phyloP scores from a whole-genome alignment of 2,329 filamentous ascomycete genomes.

The Chaetothyriales sp. region DNA sequence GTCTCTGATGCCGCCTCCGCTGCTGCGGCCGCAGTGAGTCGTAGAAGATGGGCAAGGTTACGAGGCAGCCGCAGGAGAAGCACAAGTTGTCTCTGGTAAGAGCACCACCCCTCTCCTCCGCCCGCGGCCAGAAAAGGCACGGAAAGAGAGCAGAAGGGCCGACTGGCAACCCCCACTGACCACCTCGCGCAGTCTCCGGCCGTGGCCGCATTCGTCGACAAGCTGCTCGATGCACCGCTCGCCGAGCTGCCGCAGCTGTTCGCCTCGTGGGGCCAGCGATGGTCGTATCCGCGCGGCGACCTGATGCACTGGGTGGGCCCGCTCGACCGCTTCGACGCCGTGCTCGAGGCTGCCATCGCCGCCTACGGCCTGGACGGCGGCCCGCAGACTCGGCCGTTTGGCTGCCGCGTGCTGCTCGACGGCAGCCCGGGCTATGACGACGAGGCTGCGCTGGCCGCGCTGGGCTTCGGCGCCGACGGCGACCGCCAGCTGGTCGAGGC shows the following conservation, averaged over 20 bases:
- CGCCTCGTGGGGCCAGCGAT: slow-evolving; percentile 67
- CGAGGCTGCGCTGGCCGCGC: slow-evolving; percentile 33
- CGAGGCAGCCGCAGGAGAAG: slow-evolving; percentile 39
- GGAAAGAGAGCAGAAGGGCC: not conserved
- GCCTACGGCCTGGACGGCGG: slow-evolving; percentile 69
- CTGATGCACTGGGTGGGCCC: slow-evolving; percentile 96
- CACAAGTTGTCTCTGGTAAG: slow-evolving; percentile 39
- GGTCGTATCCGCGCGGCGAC: slow-evolving; percentile 91
- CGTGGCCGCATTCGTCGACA: slow-evolving; percentile 65
- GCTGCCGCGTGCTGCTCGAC: slow-evolving; percentile 49
- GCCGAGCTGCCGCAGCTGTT: slow-evolving; percentile 66
- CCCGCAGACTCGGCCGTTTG: slow-evolving; percentile 67
- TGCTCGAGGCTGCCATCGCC: slow-evolving; percentile 67
- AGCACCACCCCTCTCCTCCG: slow-evolving; percentile 12
- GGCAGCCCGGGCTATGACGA: slow-evolving; percentile 29
- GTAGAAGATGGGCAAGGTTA: slow-evolving; percentile 37
- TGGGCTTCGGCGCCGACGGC: slow-evolving; percentile 54
- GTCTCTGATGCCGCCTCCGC: slow-evolving; percentile 13
- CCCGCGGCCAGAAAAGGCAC: slow-evolving; percentile 1
- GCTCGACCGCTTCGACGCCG: slow-evolving; percentile 81
- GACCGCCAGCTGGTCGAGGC: slow-evolving; percentile 68
- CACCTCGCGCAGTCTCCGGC: slow-evolving; percentile 58
- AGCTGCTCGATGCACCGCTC: slow-evolving; percentile 54
- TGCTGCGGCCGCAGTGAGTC: slow-evolving; percentile 7
- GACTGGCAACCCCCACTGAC: slow-evolving; percentile 22